Percentiles rank a stretch among this genome's conserved stretches.
Evolutionary conservation across 768 basidiomycete genomes (phyloP).

Genomic region (Phaeolepiota aurea): DNA sequence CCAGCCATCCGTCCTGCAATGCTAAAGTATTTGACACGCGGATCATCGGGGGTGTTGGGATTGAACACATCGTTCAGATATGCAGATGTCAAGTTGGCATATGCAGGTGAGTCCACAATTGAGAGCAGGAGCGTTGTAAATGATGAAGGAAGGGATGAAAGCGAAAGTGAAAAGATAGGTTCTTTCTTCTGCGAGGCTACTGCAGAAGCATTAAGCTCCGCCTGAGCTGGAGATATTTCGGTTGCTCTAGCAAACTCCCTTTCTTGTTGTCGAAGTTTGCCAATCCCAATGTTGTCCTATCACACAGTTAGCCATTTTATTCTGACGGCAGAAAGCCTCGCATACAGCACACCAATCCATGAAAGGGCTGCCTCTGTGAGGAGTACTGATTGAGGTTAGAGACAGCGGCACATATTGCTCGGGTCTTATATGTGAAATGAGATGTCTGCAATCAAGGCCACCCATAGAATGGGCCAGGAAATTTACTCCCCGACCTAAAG

Average conservation of each 20-base stretch:
- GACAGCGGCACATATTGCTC: constrained; percentile 79
- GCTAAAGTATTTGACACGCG: constrained; percentile 85
- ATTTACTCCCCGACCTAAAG: constrained; percentile 76
- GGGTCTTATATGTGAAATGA: constrained; percentile 83
- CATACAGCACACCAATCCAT: constrained; percentile 98
- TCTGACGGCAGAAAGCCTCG: background rate
- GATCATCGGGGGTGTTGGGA: constrained; percentile 70
- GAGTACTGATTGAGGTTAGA: constrained; percentile 84
- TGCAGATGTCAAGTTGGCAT: constrained; percentile 82
- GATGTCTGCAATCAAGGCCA: constrained; percentile 87
- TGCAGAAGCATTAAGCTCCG: constrained; percentile 1
- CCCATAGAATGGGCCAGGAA: constrained; percentile 98
- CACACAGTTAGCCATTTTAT: too few relatives aligned
- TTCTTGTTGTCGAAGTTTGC: constrained; percentile 45
- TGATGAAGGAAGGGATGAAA: constrained; percentile 67
- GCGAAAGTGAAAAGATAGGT: constrained; percentile 31
- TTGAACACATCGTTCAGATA: constrained; percentile 80
- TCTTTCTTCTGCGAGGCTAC: constrained; percentile 17
- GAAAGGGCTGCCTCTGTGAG: constrained; percentile 94
- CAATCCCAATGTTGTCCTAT: constrained; percentile 89
- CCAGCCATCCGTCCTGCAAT: constrained; percentile 70
- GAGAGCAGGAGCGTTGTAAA: constrained; percentile 84
- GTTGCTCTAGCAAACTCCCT: constrained; percentile 15
- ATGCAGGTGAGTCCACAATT: constrained; percentile 92
- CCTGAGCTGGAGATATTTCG: constrained; percentile 3